Conservation (phyloP, 2,329 filamentous ascomycete genomes). For the Paracorniculantispora psalliotae region DNA sequence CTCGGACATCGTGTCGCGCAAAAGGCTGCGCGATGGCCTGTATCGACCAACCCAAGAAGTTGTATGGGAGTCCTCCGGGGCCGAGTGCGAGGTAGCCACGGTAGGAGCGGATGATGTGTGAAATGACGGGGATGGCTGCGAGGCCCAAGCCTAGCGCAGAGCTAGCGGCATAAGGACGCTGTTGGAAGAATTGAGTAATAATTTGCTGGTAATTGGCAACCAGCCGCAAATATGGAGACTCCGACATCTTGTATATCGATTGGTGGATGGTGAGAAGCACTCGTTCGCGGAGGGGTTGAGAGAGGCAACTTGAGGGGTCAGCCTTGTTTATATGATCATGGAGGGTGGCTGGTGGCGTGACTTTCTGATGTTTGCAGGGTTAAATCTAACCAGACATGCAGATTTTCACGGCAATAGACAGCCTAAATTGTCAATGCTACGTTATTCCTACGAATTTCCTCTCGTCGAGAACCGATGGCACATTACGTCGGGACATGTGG, state of each 20-base stretch:
- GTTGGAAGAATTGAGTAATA: neutral
- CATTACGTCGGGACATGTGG: too few relatives aligned
- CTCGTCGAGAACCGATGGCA: too few relatives aligned
- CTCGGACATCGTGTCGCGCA: slow-evolving; percentile 28
- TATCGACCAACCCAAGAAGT: slow-evolving; percentile 36
- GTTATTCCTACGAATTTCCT: too few relatives aligned
- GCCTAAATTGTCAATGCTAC: too few relatives aligned
- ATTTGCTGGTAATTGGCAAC: neutral
- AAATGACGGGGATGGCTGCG: slow-evolving; percentile 12
- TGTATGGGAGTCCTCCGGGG: slow-evolving; percentile 39
- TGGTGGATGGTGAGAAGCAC: neutral
- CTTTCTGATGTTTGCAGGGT: too few relatives aligned
- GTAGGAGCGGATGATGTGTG: slow-evolving; percentile 30
- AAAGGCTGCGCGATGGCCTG: slow-evolving; percentile 30
- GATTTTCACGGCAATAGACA: too few relatives aligned
- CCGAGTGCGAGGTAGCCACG: slow-evolving; percentile 37
- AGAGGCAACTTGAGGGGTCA: neutral
- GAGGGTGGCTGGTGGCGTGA: too few relatives aligned
- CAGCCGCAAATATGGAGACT: neutral
- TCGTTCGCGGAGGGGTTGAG: neutral
- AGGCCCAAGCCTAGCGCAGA: neutral
- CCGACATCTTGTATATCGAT: neutral
- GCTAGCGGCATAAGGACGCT: neutral
- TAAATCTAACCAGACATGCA: too few relatives aligned
- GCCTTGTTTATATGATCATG: neutral